Evolutionary conservation across 371 early-diverging fungal species (phyloP).

Genomic region (Nematocida parisii): DNA sequence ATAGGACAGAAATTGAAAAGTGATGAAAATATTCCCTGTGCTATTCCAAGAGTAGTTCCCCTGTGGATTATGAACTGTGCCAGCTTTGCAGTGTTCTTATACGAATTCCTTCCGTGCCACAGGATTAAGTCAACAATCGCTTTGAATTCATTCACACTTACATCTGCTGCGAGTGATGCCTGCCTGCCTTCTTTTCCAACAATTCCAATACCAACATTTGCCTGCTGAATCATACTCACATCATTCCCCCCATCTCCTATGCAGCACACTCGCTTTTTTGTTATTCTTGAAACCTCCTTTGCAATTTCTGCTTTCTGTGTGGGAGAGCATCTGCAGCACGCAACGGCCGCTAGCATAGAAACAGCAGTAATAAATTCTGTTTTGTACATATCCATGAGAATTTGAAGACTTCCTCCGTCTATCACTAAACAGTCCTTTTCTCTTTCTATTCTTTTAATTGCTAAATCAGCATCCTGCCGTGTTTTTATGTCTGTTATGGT

Average conservation of each 20-base stretch:
- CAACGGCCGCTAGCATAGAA: conserved; percentile 78
- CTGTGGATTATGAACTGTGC: conserved; percentile 97
- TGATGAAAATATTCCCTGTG: conserved; percentile 96
- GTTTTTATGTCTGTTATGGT: conserved; percentile 48
- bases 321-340: conserved; percentile 92
- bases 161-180: conserved; percentile 88
- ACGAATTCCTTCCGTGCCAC: conserved; percentile 77
- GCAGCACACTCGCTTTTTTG: conserved; percentile 77
- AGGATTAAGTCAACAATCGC: conserved; percentile 71
- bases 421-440: conserved; percentile 77
- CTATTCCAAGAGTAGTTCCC: conserved; percentile 88
- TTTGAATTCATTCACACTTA: conserved; percentile 85
- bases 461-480: conserved; percentile 46
- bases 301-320: conserved; percentile 97
- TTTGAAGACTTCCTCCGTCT: conserved; percentile 85
- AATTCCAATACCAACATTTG: conserved; percentile 88
- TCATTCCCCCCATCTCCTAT: conserved; percentile 89
- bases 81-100: conserved; percentile 85
- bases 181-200: conserved; percentile 91
- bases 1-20: conserved; percentile 94
- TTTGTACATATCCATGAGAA: conserved; percentile 75
- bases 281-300: conserved; percentile 76
- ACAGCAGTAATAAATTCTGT: conserved; percentile 80
- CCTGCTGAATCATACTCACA: conserved; percentile 87
- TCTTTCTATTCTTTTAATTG: conserved; percentile 53